Percentiles rank a stretch among this genome's conserved stretches.
Evolutionary conservation across 2,329 filamentous ascomycete species (phyloP).

Genomic region (Aspergillus vadensis): DNA sequence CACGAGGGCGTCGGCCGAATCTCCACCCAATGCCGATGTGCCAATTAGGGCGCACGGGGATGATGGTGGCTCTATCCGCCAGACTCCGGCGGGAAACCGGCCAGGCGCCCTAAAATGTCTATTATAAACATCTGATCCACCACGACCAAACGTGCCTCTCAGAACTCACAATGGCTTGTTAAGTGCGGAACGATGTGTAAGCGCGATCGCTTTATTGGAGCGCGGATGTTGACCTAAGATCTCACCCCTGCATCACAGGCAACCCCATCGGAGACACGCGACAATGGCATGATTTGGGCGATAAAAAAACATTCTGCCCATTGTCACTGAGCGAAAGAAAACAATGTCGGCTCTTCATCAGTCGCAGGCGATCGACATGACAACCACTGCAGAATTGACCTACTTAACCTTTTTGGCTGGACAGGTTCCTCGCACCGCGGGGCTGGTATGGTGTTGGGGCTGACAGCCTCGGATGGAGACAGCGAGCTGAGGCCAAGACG

Average conservation of each 20-base stretch:
- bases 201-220: neutral
- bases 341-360: neutral
- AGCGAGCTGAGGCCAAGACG: too few relatives aligned
- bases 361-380: too few relatives aligned
- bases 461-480: too few relatives aligned
- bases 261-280: neutral
- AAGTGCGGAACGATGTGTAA: neutral
- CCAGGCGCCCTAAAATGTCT: neutral
- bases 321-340: neutral
- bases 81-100: neutral
- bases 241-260: neutral
- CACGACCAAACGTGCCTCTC: too few relatives aligned
- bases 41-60: neutral
- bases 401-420: too few relatives aligned
- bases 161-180: too few relatives aligned
- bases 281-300: neutral
- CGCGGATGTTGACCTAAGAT: neutral
- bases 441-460: too few relatives aligned
- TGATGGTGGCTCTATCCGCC: neutral
- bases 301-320: too few relatives aligned
- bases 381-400: fast-evolving
- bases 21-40: neutral
- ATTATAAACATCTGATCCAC: too few relatives aligned
- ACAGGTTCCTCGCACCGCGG: too few relatives aligned
- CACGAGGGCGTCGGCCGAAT: neutral